A percentile compares a stretch with the other conserved stretches of the same genome.
These are phyloP conservation scores for Ascochyta lentis DNA, from an alignment of 2,329 filamentous ascomycete species.

Conservation along the genomic window DNA sequence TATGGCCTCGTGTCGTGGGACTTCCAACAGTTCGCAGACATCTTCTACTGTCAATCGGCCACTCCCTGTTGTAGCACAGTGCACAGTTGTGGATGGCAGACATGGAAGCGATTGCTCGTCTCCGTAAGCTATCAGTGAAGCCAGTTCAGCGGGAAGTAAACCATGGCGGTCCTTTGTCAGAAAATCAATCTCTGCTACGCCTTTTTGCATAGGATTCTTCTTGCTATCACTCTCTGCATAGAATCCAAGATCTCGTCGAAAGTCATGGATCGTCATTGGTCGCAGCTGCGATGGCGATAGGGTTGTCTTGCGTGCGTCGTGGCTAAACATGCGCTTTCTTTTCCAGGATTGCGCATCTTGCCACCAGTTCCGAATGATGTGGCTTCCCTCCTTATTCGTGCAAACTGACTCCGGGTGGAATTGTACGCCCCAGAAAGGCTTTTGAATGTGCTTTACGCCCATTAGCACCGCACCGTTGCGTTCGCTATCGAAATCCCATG, in stretches of 20 bases:
- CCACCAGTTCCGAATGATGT: conserved; percentile 80
- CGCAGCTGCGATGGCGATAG: conserved; percentile 18
- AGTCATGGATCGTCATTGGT: conserved; percentile 28
- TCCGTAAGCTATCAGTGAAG: conserved; percentile 36
- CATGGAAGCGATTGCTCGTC: conserved; percentile 30
- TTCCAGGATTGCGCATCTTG: conserved; percentile 64
- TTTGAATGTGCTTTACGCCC: conserved; percentile 70
- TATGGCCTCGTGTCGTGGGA: conserved; percentile 47
- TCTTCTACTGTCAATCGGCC: conserved; percentile 46
- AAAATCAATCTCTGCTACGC: conserved; percentile 3
- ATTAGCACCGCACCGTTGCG: conserved; percentile 71
- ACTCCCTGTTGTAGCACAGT: conserved; percentile 44
- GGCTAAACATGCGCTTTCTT: conserved; percentile 25
- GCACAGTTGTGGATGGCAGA: conserved; percentile 38
- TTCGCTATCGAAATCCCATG: conserved; percentile 55
- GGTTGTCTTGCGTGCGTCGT: conserved; percentile 14
- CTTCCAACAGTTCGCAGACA: conserved; percentile 47
- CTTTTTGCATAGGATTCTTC: conserved; percentile 11
- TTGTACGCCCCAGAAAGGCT: conserved; percentile 86
- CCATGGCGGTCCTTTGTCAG: conserved; percentile 18
- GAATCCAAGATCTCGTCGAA: conserved; percentile 26
- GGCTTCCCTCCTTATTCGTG: conserved; percentile 71
- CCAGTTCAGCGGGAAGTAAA: conserved; percentile 31
- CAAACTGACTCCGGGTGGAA: conserved; percentile 92
- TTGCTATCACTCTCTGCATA: conserved; percentile 13